Percentiles rank a stretch among this genome's conserved stretches.
These are phyloP conservation scores for Quercus berberidifolia DNA, from an alignment of 306 rosid genomes.

Conservation along the genomic window DNA sequence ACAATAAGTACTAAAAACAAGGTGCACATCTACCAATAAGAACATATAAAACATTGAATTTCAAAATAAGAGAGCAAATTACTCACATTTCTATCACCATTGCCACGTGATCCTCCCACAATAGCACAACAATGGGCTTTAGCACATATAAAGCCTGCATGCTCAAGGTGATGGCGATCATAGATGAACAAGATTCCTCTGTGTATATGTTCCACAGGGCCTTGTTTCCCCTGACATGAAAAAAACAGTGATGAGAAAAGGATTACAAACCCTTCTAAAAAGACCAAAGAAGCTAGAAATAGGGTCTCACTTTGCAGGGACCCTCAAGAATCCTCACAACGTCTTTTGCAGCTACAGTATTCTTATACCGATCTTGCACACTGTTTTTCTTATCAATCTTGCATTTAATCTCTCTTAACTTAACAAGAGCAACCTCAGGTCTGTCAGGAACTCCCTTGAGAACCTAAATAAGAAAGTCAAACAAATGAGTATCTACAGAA, in stretches of 20 bases:
- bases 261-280: constrained; percentile 6
- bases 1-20: not conserved
- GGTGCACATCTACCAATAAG: not conserved
- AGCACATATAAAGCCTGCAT: constrained; percentile 93
- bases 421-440: constrained; percentile 81
- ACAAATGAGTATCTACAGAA: constrained; percentile 10
- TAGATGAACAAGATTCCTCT: constrained; percentile 78
- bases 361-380: constrained; percentile 75
- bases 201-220: constrained; percentile 95
- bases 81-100: constrained; percentile 80
- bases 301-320: constrained; percentile 70
- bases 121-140: constrained; percentile 85
- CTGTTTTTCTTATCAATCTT: constrained; percentile 81
- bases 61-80: constrained; percentile 8
- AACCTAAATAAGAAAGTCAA: constrained; percentile 48
- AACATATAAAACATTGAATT: not conserved
- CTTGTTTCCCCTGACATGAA: constrained; percentile 82
- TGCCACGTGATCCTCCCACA: constrained; percentile 93
- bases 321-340: constrained; percentile 88
- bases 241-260: constrained; percentile 1
- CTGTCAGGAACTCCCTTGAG: constrained; percentile 93
- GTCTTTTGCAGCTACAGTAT: constrained; percentile 75
- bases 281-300: constrained; percentile 22
- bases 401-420: constrained; percentile 83
- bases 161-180: constrained; percentile 98